Evolutionary conservation across 1,139 yeast species (phyloP).

Genomic region (Scheffersomyces illinoinensis): DNA sequence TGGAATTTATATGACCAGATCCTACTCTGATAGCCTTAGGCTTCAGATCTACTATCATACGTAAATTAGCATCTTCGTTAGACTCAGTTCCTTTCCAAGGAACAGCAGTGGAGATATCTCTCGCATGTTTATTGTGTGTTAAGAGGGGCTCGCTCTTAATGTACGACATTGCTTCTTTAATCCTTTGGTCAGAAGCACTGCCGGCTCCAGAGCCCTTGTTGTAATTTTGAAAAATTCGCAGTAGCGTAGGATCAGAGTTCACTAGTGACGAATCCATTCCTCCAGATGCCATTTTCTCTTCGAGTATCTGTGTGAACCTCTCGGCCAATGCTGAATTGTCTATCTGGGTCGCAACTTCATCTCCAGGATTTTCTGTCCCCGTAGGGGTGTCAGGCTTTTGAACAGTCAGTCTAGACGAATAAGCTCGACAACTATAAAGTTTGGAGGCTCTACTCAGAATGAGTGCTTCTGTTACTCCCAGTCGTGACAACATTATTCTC

Average conservation of each 20-base stretch:
- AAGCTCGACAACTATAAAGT: not conserved
- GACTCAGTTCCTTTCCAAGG: constrained; percentile 77
- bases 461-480: not conserved
- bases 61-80: constrained; percentile 47
- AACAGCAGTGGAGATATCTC: constrained; percentile 48
- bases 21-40: constrained; percentile 44
- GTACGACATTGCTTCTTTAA: constrained; percentile 12
- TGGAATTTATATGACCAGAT: constrained; percentile 8
- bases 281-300: constrained; percentile 14
- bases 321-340: constrained; percentile 17
- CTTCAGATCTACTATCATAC: constrained; percentile 64
- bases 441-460: not conserved
- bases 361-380: not conserved
- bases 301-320: constrained; percentile 22
- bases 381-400: not conserved
- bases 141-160: constrained; percentile 24
- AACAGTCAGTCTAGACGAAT: not conserved
- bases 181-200: not conserved
- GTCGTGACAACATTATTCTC: not conserved
- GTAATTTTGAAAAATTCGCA: constrained; percentile 9
- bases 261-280: constrained; percentile 6
- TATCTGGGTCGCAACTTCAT: not conserved
- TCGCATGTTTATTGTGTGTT: constrained; percentile 48
- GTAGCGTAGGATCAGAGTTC: constrained; percentile 9
- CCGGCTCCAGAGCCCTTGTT: constrained; percentile 2